These are phyloP conservation scores for Podaxis sp. DNA, from an alignment of 768 basidiomycete genomes.

Conservation along the genomic window DNA sequence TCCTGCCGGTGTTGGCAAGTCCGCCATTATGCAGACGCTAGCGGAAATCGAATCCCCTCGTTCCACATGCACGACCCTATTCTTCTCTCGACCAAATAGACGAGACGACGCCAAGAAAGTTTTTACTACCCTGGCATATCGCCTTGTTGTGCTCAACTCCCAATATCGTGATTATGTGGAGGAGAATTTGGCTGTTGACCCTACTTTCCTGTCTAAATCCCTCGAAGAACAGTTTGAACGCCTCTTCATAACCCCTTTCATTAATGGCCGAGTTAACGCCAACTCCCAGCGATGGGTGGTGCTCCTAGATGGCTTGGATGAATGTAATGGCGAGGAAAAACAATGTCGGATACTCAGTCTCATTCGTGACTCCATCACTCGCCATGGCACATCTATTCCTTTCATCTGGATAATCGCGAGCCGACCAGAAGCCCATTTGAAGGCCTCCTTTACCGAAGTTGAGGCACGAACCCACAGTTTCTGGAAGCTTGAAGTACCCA, in stretches of 20 bases:
- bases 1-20: conserved; percentile 8
- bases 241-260: background rate
- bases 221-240: background rate
- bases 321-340: background rate
- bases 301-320: background rate
- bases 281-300: background rate
- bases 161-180: background rate
- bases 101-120: background rate
- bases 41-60: background rate
- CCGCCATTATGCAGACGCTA: conserved; percentile 4
- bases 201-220: background rate
- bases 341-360: background rate
- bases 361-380: background rate
- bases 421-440: background rate
- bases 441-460: background rate
- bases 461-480: background rate
- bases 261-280: background rate
- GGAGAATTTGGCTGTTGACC: background rate
- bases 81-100: background rate
- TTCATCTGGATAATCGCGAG: conserved; percentile 7
- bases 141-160: background rate
- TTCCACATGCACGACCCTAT: background rate
- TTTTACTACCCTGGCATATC: background rate
- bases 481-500: background rate
- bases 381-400: background rate